These are phyloP conservation scores for Pichia sp. DNA, from an alignment of 1,139 yeast species.

Conservation along the genomic window DNA sequence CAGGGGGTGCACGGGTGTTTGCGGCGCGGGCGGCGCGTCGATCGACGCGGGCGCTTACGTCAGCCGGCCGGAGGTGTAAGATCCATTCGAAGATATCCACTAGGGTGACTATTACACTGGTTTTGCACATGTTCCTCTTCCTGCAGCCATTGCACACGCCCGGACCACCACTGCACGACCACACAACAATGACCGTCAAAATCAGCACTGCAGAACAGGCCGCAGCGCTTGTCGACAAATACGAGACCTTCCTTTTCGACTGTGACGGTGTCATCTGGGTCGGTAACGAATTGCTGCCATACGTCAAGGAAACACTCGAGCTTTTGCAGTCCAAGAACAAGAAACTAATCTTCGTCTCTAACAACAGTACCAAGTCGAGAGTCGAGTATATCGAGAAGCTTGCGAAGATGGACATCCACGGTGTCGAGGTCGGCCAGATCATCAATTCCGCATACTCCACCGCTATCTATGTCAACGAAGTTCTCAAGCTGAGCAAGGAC, in stretches of 20 bases:
- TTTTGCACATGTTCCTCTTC: too few relatives aligned
- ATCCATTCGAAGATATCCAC: too few relatives aligned
- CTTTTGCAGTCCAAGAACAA: constrained; percentile 54
- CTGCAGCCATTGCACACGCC: too few relatives aligned
- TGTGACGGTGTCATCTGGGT: constrained; percentile 96
- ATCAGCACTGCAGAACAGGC: constrained; percentile 48
- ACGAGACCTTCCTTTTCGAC: constrained; percentile 85
- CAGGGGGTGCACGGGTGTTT: too few relatives aligned
- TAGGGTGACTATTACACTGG: too few relatives aligned
- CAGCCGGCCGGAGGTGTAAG: too few relatives aligned
- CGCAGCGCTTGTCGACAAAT: constrained; percentile 52
- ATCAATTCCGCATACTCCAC: constrained; percentile 93
- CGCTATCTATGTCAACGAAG: constrained; percentile 80
- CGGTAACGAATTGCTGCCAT: constrained; percentile 72
- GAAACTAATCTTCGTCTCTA: constrained; percentile 84
- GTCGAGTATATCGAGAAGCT: constrained; percentile 75
- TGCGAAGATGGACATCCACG: constrained; percentile 64
- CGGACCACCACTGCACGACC: too few relatives aligned
- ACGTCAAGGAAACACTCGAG: constrained; percentile 64
- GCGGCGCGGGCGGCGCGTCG: too few relatives aligned
- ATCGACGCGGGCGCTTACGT: too few relatives aligned
- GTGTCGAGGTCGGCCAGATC: constrained; percentile 62
- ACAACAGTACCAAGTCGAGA: constrained; percentile 91
- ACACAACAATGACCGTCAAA: constrained; percentile 35
- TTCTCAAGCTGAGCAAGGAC: constrained; percentile 60